These are phyloP conservation scores for Strobilomyces confusus DNA, from an alignment of 768 basidiomycete species.

Conservation along the genomic window DNA sequence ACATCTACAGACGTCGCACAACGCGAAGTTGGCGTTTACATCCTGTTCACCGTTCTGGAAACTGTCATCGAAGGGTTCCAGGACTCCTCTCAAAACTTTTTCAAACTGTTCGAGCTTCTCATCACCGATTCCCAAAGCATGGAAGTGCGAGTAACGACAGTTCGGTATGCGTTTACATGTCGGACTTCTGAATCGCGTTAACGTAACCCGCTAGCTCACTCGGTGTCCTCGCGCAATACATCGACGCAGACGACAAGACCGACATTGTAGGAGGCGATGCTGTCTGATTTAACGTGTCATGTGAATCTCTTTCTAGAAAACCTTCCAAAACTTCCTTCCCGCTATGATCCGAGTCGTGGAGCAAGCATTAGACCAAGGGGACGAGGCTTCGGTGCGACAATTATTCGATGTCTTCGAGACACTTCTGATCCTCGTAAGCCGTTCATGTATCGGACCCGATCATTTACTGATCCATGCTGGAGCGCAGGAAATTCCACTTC, in stretches of 20 bases:
- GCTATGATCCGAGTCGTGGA: constrained; percentile 86
- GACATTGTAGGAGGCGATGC: constrained; percentile 61
- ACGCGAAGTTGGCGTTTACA: constrained; percentile 89
- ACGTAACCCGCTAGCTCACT: constrained; percentile 52
- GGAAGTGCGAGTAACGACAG: constrained; percentile 87
- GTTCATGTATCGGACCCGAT: not conserved
- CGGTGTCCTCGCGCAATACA: constrained; percentile 90
- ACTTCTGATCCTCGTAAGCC: constrained; percentile 79
- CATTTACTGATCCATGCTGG: constrained; percentile 1
- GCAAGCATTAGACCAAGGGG: constrained; percentile 71
- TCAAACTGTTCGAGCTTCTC: constrained; percentile 72
- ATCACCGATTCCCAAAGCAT: constrained; percentile 80
- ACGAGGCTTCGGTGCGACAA: constrained; percentile 81
- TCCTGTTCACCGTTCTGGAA: constrained; percentile 88
- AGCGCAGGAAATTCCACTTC: constrained; percentile 83
- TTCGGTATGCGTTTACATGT: constrained; percentile 46
- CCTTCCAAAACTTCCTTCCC: constrained; percentile 85
- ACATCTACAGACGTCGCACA: constrained; percentile 63
- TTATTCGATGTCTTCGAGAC: constrained; percentile 96
- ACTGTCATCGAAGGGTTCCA: constrained; percentile 88
- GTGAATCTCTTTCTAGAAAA: constrained; percentile 46
- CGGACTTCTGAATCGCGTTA: not conserved
- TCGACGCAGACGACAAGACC: constrained; percentile 80
- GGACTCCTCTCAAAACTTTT: constrained; percentile 66
- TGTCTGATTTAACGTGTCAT: not conserved